These are phyloP conservation scores for Tylopilus sp. DNA, from an alignment of 768 basidiomycete genomes.

Conservation along the genomic window DNA sequence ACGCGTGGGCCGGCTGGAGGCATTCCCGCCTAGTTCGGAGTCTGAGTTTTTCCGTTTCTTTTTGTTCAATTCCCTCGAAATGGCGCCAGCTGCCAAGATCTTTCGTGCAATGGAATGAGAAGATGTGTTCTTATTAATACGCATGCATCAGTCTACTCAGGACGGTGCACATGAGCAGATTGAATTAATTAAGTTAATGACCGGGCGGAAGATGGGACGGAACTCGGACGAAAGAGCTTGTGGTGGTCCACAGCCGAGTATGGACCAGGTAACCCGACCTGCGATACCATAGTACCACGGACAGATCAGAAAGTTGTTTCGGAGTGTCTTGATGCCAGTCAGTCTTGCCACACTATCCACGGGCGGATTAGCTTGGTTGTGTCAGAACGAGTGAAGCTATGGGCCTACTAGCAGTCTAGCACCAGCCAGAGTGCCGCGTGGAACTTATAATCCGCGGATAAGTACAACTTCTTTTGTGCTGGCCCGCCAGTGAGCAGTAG, in stretches of 20 bases:
- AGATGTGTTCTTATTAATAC: not conserved
- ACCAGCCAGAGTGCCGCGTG: not conserved
- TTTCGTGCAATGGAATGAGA: not conserved
- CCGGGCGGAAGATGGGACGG: no score
- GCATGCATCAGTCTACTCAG: not conserved
- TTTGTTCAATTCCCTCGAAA: not conserved
- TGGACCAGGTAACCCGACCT: not conserved
- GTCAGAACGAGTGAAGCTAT: no score
- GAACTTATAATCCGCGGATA: not conserved
- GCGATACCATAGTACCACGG: not conserved
- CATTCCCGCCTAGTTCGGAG: not conserved
- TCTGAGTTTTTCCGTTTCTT: not conserved
- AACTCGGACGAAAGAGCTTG: no score
- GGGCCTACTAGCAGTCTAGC: no score
- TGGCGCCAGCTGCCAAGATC: not conserved
- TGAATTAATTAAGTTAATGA: not conserved
- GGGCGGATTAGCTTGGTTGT: no score
- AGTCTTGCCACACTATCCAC: not conserved
- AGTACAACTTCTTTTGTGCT: conserved; percentile 8
- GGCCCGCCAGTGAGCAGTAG: not conserved
- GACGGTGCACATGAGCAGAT: not conserved
- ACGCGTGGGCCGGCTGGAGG: not conserved
- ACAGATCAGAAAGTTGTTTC: not conserved
- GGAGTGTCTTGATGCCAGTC: not conserved
- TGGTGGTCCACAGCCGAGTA: not conserved